Evolutionary conservation across 163 green algal species (phyloP), one percentile per base, ranked within the genome.

Genomic region (Chlamydomonas reinhardtii): DNA sequence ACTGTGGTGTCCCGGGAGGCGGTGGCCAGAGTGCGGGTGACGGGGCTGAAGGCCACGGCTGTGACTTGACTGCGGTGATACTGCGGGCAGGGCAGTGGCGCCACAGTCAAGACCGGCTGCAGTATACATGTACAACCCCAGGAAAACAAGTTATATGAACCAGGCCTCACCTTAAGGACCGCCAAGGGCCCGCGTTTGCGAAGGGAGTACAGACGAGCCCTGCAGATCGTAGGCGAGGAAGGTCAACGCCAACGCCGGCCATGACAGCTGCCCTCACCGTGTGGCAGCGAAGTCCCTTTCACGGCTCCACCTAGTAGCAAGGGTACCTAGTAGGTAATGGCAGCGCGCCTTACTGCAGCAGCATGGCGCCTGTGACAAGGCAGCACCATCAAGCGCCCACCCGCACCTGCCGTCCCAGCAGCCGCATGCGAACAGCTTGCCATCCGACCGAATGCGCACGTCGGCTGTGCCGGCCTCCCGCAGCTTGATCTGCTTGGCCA

Each of bases 31-130:
- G 31, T 31, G 16, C 39, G 43, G 22, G 34, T 39, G 19, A 31
- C n/a, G 22, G 71, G 82, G 61, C 72, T 81, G 61, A 87, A 87
- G 29, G 82, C 82, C 29, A 87, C 24, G 0, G 72, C n/a, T 20
- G 82, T 76, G 27, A 87, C 72, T 16, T 82, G 72, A n/a, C 22
- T 27, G 3, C 39, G 61, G 61, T 87, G 82, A 59, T 87, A 87
- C 82, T 87, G 82, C 37, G 14, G 24, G 15, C 11, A 62, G 8
- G 39, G 8, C 5, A n/a, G n/a, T n/a, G n/a, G n/a, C n/a, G n/a
- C n/a, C n/a, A n/a, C n/a, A n/a, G n/a, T n/a, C n/a, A n/a, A n/a
- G n/a, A n/a, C n/a, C n/a, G n/a, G n/a, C n/a, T n/a, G n/a, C n/a
- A n/a, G n/a, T n/a, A n/a, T n/a, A n/a, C n/a, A n/a, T n/a, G n/a